A percentile compares a stretch with the other conserved stretches of the same genome.
Evolutionary conservation across 495 filamentous ascomycete species (phyloP).

Genomic region (Diplogelasinospora grovesii): DNA sequence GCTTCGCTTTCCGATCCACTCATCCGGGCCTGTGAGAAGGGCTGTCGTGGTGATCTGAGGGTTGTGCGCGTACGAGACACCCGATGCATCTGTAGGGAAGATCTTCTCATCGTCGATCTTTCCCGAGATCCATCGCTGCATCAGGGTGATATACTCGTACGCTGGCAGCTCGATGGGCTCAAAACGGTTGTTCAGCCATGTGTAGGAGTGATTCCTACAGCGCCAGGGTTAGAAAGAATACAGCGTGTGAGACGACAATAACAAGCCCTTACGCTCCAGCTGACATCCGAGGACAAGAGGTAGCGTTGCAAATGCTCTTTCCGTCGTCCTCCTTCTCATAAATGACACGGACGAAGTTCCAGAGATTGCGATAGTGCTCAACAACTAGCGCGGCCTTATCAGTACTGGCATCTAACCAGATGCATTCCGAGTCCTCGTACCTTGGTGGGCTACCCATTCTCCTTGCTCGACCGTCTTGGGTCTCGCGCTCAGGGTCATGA

Average conservation of each 20-base stretch:
- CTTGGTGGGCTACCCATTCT: constrained; percentile 92
- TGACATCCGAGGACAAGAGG: constrained; percentile 83
- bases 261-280: constrained; percentile 67
- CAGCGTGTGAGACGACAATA: constrained; percentile 15
- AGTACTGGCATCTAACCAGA: too few species aligned
- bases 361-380: constrained; percentile 81
- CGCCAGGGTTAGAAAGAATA: too few species aligned
- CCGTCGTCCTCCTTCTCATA: constrained; percentile 70
- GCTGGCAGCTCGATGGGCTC: constrained; percentile 66
- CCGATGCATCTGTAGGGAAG: constrained; percentile 70
- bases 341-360: constrained; percentile 75
- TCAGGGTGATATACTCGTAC: constrained; percentile 80
- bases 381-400: constrained; percentile 53
- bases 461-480: constrained; percentile 84
- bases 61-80: constrained; percentile 50
- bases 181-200: constrained; percentile 69
- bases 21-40: constrained; percentile 51
- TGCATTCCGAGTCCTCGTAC: too few species aligned
- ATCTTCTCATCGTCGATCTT: constrained; percentile 82
- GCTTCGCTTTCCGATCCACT: constrained; percentile 80
- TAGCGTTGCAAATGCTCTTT: constrained; percentile 70
- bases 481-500: constrained; percentile 86
- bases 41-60: constrained; percentile 52
- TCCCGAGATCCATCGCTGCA: constrained; percentile 88
- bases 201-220: constrained; percentile 73